Evolutionary conservation across 1,284 basidiomycete genomes (phyloP).

Genomic region (Microbotryum lychnidis-dioicae): DNA sequence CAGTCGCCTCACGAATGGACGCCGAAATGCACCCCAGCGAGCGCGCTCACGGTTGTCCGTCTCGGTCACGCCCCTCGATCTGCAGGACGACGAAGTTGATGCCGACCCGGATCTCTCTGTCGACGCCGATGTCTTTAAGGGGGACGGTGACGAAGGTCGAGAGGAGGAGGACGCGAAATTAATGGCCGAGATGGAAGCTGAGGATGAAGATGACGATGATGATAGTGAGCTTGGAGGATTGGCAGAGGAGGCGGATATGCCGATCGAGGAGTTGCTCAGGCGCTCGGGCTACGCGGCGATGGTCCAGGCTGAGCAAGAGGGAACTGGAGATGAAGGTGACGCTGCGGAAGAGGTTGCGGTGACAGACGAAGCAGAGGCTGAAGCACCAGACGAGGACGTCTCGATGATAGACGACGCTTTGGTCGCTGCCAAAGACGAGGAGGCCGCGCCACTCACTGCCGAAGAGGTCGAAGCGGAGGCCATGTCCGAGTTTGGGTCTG

Average conservation of each 20-base stretch:
- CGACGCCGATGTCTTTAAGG: background rate
- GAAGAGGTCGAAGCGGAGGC: conserved; percentile 40
- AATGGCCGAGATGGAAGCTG: conserved; percentile 26
- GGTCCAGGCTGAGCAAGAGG: conserved; percentile 15
- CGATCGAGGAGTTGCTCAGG: conserved; percentile 24
- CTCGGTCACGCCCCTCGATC: conserved; percentile 22
- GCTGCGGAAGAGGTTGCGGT: conserved; percentile 19
- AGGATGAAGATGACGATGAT: conserved; percentile 32
- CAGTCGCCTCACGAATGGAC: background rate
- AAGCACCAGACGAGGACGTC: conserved; percentile 2
- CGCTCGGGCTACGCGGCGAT: conserved; percentile 24
- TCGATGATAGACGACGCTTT: background rate
- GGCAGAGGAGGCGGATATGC: conserved; percentile 28
- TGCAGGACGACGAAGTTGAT: no score
- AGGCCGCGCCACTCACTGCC: conserved; percentile 38
- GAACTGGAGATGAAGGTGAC: conserved; percentile 11
- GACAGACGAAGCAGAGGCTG: conserved; percentile 14
- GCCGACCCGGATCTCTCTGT: background rate
- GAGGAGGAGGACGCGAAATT: conserved; percentile 19
- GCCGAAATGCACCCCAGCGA: background rate
- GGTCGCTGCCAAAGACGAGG: no score
- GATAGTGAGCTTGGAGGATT: conserved; percentile 33
- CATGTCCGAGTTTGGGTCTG: conserved; percentile 29
- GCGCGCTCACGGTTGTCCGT: conserved; percentile 18
- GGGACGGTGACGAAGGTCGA: conserved; percentile 11